phyloP scores from a whole-genome alignment of 1,284 basidiomycete genomes.

The Ustilago lituana region DNA sequence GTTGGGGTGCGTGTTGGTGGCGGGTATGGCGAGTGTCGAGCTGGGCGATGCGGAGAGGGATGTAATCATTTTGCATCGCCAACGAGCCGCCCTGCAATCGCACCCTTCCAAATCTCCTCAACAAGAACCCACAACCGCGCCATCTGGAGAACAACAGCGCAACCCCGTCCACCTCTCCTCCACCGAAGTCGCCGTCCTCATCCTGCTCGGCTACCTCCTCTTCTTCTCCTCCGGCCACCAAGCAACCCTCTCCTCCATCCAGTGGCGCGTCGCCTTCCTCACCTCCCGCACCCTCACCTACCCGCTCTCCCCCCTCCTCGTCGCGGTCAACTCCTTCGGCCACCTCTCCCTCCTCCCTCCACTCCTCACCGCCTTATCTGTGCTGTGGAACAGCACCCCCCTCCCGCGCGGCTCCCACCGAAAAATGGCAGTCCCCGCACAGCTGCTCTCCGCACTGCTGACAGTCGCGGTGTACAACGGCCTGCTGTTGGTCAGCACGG shows the following conservation, averaged over 20 bases:
- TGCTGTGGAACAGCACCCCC: slow-evolving; percentile 87
- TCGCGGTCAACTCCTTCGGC: slow-evolving; percentile 82
- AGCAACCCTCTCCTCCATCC: slow-evolving; percentile 84
- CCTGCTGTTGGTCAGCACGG: slow-evolving; percentile 67
- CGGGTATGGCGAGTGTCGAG: slow-evolving; percentile 63
- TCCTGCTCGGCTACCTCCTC: slow-evolving; percentile 69
- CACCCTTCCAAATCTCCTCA: neutral
- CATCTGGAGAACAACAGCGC: no score
- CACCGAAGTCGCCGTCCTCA: slow-evolving; percentile 36
- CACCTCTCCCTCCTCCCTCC: slow-evolving; percentile 75
- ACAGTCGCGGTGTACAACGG: slow-evolving; percentile 79
- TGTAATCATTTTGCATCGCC: slow-evolving; percentile 22
- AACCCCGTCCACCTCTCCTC: slow-evolving; percentile 13
- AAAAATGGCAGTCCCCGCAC: slow-evolving; percentile 19
- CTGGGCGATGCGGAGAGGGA: slow-evolving; percentile 60
- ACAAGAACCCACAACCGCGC: neutral
- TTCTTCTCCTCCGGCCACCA: slow-evolving; percentile 95
- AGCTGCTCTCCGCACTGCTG: slow-evolving; percentile 71
- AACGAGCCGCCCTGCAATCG: neutral
- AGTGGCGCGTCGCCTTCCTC: slow-evolving; percentile 93
- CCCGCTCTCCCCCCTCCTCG: slow-evolving; percentile 80
- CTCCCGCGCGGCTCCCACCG: slow-evolving; percentile 22
- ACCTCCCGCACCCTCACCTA: slow-evolving; percentile 74
- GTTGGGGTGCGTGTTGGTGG: slow-evolving; percentile 74
- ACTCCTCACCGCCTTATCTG: slow-evolving; percentile 78